Evolutionary conservation across 2,329 filamentous ascomycete species (phyloP).

Genomic region (Mycogone perniciosa): DNA sequence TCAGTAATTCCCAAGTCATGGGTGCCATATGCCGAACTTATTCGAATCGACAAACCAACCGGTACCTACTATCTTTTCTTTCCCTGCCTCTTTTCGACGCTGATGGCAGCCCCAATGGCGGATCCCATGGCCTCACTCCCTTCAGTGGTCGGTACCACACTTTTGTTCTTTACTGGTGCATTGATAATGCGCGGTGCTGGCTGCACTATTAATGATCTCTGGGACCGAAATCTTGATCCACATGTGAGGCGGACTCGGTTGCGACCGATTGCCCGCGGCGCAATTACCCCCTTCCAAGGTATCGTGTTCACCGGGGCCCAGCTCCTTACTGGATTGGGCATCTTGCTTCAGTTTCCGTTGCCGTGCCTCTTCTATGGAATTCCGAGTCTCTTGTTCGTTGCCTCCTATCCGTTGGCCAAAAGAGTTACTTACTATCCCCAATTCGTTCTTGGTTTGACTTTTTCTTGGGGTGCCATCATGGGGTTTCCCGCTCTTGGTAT

Average conservation of each 20-base stretch:
- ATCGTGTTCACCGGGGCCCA: constrained; percentile 69
- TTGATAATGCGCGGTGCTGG: constrained; percentile 82
- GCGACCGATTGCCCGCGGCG: constrained; percentile 74
- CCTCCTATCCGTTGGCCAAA: constrained; percentile 75
- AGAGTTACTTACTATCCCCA: constrained; percentile 84
- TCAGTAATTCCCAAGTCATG: constrained; percentile 61
- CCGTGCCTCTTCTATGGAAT: constrained; percentile 71
- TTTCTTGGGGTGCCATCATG: constrained; percentile 85
- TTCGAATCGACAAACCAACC: constrained; percentile 72
- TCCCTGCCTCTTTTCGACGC: constrained; percentile 77
- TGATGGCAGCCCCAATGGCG: constrained; percentile 68
- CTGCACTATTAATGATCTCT: constrained; percentile 85
- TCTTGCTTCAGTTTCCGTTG: constrained; percentile 70
- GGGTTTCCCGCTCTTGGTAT: constrained; percentile 79
- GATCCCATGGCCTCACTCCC: constrained; percentile 53
- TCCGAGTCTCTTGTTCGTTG: constrained; percentile 67
- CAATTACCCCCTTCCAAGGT: constrained; percentile 65
- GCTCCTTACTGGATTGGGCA: constrained; percentile 63
- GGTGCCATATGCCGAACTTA: constrained; percentile 76
- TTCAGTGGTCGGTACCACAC: constrained; percentile 56
- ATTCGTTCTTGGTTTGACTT: constrained; percentile 73
- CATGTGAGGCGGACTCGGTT: constrained; percentile 69
- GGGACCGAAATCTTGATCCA: constrained; percentile 82
- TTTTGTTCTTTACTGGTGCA: constrained; percentile 69
- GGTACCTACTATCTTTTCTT: constrained; percentile 83